Conservation (phyloP, 2,329 filamentous ascomycete genomes). For the Huntiella savannae region DNA sequence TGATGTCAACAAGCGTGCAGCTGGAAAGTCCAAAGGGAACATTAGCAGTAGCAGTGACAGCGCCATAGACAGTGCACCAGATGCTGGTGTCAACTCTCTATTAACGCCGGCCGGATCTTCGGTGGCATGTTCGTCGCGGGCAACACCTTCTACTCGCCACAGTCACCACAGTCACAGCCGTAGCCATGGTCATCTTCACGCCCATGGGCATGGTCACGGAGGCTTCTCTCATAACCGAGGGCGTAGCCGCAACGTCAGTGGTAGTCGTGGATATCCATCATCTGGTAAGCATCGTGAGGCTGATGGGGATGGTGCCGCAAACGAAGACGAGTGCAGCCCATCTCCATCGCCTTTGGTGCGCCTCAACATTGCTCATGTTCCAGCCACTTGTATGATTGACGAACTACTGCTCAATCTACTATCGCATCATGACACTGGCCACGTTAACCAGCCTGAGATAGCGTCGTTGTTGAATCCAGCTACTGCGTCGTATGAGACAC, state of each 20-base stretch:
- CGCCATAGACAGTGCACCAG: background rate
- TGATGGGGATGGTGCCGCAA: background rate
- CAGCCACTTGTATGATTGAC: conserved; percentile 9
- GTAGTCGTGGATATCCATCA: background rate
- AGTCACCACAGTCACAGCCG: background rate
- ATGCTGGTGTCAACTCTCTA: background rate
- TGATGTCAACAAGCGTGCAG: background rate
- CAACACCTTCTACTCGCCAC: background rate
- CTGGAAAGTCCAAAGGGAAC: too few species aligned
- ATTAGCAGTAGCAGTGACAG: background rate
- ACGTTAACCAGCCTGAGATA: conserved; percentile 8
- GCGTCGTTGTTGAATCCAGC: conserved; percentile 5
- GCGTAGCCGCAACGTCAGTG: background rate
- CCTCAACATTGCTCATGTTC: conserved; percentile 4
- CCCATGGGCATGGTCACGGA: background rate
- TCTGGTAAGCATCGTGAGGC: background rate
- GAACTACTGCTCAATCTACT: conserved; percentile 8
- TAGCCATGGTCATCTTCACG: background rate
- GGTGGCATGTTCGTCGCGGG: background rate
- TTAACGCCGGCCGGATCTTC: background rate
- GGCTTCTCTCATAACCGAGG: background rate
- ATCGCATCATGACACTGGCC: conserved; percentile 1
- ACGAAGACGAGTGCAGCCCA: background rate
- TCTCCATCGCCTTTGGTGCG: background rate
- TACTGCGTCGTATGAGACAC: background rate